phyloP scores from a whole-genome alignment of 768 basidiomycete genomes.

The Amanita phalloides region DNA sequence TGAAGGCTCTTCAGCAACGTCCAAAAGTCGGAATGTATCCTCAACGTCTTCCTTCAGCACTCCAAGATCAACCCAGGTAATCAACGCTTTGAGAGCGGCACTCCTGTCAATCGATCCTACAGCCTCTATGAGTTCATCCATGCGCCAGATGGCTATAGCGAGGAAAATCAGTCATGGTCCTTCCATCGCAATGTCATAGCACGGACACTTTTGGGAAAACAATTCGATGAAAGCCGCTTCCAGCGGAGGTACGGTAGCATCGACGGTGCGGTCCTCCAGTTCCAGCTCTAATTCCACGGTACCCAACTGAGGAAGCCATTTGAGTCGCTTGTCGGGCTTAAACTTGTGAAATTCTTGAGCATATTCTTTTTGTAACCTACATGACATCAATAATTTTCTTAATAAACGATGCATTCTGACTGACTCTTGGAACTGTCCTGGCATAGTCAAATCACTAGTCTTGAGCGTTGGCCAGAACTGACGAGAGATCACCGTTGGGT shows the following conservation, averaged over 20 bases:
- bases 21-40: slow-evolving; percentile 54
- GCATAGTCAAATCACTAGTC: slow-evolving; percentile 62
- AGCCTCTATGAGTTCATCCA: slow-evolving; percentile 53
- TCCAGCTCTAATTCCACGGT: slow-evolving; percentile 73
- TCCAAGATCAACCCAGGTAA: slow-evolving; percentile 77
- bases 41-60: slow-evolving; percentile 63
- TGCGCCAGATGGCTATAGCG: slow-evolving; percentile 52
- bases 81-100: slow-evolving; percentile 60
- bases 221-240: slow-evolving; percentile 89
- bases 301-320: slow-evolving; percentile 86
- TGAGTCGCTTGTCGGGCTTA: slow-evolving; percentile 88
- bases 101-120: slow-evolving; percentile 59
- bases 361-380: slow-evolving; percentile 68
- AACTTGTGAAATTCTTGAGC: slow-evolving; percentile 66
- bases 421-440: slow-evolving; percentile 76
- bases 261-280: slow-evolving; percentile 69
- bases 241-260: slow-evolving; percentile 70
- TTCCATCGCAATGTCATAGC: not conserved
- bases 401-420: slow-evolving; percentile 13
- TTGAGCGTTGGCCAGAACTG: slow-evolving; percentile 94
- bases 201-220: slow-evolving; percentile 60
- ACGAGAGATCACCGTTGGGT: slow-evolving; percentile 85
- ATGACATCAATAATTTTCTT: not conserved
- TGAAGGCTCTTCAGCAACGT: slow-evolving; percentile 40
- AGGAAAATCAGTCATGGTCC: not conserved